phyloP scores from a whole-genome alignment of 2,329 filamentous ascomycete genomes.

The Cryphonectria parasitica region DNA sequence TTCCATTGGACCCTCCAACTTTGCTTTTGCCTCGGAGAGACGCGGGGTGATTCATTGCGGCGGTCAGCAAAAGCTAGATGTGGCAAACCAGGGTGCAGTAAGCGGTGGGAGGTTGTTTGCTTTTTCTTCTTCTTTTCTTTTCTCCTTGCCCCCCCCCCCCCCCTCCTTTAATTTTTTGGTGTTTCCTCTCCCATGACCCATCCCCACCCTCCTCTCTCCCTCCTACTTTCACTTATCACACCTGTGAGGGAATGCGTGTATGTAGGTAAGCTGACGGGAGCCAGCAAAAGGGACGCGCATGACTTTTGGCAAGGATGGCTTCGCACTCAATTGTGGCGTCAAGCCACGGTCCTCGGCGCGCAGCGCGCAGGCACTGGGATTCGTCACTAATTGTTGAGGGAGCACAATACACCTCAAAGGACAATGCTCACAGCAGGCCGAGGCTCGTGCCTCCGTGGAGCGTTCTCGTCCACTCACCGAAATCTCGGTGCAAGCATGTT shows the following conservation, averaged over 20 bases:
- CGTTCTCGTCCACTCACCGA: background rate
- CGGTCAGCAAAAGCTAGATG: background rate
- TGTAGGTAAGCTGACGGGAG: background rate
- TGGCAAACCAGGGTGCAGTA: conserved; percentile 1
- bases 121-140: background rate
- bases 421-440: background rate
- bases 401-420: background rate
- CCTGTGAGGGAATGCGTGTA: background rate
- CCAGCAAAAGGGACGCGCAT: background rate
- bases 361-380: background rate
- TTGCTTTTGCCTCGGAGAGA: background rate
- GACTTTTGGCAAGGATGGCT: background rate
- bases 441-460: background rate
- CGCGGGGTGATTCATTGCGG: background rate
- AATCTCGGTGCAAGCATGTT: background rate
- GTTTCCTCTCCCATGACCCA: background rate
- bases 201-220: background rate
- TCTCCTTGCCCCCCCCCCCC: background rate
- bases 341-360: background rate
- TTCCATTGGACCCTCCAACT: background rate
- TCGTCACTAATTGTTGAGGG: background rate
- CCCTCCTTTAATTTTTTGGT: background rate
- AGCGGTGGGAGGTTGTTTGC: background rate
- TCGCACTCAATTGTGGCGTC: background rate
- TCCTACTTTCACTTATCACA: background rate